Evolutionary conservation across 495 filamentous ascomycete species (phyloP), one percentile per base, ranked within the genome.

Genomic region (Talaromyces wortmannii): DNA sequence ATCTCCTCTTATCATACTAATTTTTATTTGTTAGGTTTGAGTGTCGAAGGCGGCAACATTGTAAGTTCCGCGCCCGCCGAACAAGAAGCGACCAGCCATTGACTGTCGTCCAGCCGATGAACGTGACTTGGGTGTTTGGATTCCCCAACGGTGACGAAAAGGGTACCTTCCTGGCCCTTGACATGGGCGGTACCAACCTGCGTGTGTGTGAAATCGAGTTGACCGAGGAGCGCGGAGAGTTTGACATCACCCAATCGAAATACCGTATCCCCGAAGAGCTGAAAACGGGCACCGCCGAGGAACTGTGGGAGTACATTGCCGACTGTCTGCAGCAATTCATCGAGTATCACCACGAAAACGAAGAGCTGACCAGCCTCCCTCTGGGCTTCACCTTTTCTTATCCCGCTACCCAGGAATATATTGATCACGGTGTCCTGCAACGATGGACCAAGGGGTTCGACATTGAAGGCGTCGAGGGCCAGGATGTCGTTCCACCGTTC

Each of bases 401-500:
- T 66, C 94, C 94, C 3, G 95, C 91, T 30, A 94, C 91, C 11
- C 94, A 98, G 70, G 83, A 97, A 40, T 96, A 95, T 72, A 91
- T 98, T 63, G 90, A 98, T 64, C 90, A 97, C 66, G 94, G 94
- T 61, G 78, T 97, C 44, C 78, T 98, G 57, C 94, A 98, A 69
- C 86, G 95, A 57, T 98, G 94, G 94, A 98, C 94, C 56, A 98
- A 98, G 78, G 94, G 94, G 3, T 98, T 98, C 66, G 95, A 98
- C 64, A 97, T 98, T 69, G 82, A 87, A 44, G 95, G 94, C 32
- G 94, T 98, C 42, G 94, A 98, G 74, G 94, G 94, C 45, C 69
- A 89, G 11, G 94, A 98, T 67, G 91, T 98, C 15, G 92, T 97
- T 43, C 92, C 94, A 51, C 87, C 91, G 66, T 88, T 98, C 57